Percentiles rank a stretch among this genome's conserved stretches.
These are phyloP conservation scores for Grosmannia serpens DNA, from an alignment of 2,329 filamentous ascomycete genomes.

Conservation along the genomic window DNA sequence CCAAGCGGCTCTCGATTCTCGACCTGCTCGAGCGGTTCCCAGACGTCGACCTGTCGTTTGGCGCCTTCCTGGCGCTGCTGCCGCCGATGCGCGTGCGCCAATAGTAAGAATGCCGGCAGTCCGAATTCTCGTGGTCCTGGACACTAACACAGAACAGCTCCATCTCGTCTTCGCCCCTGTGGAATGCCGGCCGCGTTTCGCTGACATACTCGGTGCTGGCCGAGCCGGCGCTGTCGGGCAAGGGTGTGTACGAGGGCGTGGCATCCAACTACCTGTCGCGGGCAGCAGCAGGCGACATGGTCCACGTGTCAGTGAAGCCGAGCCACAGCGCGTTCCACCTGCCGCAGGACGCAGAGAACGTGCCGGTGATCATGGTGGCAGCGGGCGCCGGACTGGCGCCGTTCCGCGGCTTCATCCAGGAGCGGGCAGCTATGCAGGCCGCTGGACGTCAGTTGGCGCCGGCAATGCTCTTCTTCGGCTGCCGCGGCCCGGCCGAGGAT, in stretches of 20 bases:
- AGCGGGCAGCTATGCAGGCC: slow-evolving; percentile 40
- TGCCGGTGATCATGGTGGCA: slow-evolving; percentile 38
- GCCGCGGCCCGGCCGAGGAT: slow-evolving; percentile 43
- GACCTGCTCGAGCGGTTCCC: slow-evolving; percentile 58
- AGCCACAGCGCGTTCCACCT: slow-evolving; percentile 35
- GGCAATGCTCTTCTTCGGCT: slow-evolving; percentile 56
- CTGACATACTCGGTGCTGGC: slow-evolving; percentile 60
- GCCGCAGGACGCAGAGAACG: slow-evolving; percentile 30
- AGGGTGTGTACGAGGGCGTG: slow-evolving; percentile 44
- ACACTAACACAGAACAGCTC: slow-evolving; percentile 29
- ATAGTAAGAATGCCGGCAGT: slow-evolving; percentile 28
- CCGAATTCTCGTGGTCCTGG: too few relatives aligned
- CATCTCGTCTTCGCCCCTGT: slow-evolving; percentile 63
- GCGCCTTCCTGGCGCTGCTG: slow-evolving; percentile 57
- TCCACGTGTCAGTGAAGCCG: slow-evolving; percentile 38
- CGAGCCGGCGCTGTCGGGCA: slow-evolving; percentile 37
- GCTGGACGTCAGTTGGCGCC: slow-evolving; percentile 43
- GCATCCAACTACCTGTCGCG: slow-evolving; percentile 48
- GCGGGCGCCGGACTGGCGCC: slow-evolving; percentile 48
- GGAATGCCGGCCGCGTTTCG: slow-evolving; percentile 42
- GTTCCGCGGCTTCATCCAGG: slow-evolving; percentile 52
- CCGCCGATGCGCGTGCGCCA: slow-evolving; percentile 69
- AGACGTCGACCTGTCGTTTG: slow-evolving; percentile 48
- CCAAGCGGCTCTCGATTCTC: slow-evolving; percentile 52
- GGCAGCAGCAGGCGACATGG: slow-evolving; percentile 29